Evolutionary conservation across 2,329 filamentous ascomycete genomes (phyloP).

Genomic region (Periconia sp.): DNA sequence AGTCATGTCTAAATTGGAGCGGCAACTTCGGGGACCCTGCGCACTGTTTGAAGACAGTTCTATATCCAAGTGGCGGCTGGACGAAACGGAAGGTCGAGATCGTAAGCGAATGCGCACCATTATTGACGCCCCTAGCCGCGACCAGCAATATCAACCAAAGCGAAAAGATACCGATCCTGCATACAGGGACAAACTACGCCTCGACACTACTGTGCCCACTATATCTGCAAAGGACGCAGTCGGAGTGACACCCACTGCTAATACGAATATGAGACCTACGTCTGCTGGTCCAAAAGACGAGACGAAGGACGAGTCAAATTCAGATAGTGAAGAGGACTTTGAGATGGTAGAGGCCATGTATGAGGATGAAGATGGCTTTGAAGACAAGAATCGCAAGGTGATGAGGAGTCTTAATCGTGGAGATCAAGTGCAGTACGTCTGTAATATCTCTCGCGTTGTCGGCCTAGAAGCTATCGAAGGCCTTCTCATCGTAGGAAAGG

Average conservation of each 20-base stretch:
- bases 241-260: slow-evolving; percentile 34
- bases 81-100: slow-evolving; percentile 93
- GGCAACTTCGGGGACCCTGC: slow-evolving; percentile 78
- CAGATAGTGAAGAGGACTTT: slow-evolving; percentile 81
- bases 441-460: slow-evolving; percentile 93
- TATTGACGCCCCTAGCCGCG: slow-evolving; percentile 71
- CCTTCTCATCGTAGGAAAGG: slow-evolving; percentile 89
- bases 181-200: slow-evolving; percentile 51
- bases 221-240: slow-evolving; percentile 37
- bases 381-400: slow-evolving; percentile 98
- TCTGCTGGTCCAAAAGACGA: slow-evolving; percentile 27
- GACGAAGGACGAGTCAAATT: slow-evolving; percentile 49
- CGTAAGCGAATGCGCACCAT: slow-evolving; percentile 90
- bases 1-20: slow-evolving; percentile 78
- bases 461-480: slow-evolving; percentile 94
- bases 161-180: slow-evolving; percentile 66
- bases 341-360: slow-evolving; percentile 95
- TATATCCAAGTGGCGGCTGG: slow-evolving; percentile 83
- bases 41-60: slow-evolving; percentile 75
- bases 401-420: slow-evolving; percentile 91
- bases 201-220: slow-evolving; percentile 52
- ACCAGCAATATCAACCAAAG: slow-evolving; percentile 85
- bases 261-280: slow-evolving; percentile 24
- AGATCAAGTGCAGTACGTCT: slow-evolving; percentile 90
- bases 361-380: slow-evolving; percentile 82